Base-by-base conservation (phyloP, 31 red algal species). In the Pterothamnion heteromorphum region DNA sequence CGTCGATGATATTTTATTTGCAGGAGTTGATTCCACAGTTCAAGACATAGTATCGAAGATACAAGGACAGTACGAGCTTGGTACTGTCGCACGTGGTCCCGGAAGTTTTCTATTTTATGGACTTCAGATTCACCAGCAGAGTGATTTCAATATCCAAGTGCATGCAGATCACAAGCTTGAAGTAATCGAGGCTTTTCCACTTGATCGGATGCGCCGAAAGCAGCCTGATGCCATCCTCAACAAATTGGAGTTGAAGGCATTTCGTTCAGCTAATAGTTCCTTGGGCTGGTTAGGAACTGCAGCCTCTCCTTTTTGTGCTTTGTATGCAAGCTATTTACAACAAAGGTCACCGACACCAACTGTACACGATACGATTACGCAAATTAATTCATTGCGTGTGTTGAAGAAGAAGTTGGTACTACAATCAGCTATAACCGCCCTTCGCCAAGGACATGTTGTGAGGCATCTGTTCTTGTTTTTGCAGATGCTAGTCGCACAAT, bases 191-290 rank as follows among this genome's bases (percentile, higher is more conserved):
- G 0, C 87, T 0, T 89, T 72, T 71, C 87, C 51, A 72, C 24
- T 71, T 44, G 44, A 22, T 33, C 36, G 43, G 30, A 72, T 0
- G 38, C 2, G 87, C 57, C 4, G 87, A 26, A 89, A 89, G 24
- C 2, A 89, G 2, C 30, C 31, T 71, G 36, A 72, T 0, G 41
- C 57, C 31, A 3, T 26, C n/a, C 9, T 91, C 26, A 34, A 91
- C 3, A 0, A 3, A 22, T 24, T 82, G 0, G 89, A 91, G 72
- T 4, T 91, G 1, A 82, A 80, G 20, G 64, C 89, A 82, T 91
- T 91, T 35, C 23, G 35, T 24, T 80, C 89, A 9, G n/a, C 81
- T 0, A 91, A 81, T 43, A 91, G 89, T 26, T 81, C 72, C 4
- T 4, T 81, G 2, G 36, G 74, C 2, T 91, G 89, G 89, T 36